Base-by-base conservation (phyloP, 495 filamentous ascomycete species). In the Aspergillus heteromorphus region DNA sequence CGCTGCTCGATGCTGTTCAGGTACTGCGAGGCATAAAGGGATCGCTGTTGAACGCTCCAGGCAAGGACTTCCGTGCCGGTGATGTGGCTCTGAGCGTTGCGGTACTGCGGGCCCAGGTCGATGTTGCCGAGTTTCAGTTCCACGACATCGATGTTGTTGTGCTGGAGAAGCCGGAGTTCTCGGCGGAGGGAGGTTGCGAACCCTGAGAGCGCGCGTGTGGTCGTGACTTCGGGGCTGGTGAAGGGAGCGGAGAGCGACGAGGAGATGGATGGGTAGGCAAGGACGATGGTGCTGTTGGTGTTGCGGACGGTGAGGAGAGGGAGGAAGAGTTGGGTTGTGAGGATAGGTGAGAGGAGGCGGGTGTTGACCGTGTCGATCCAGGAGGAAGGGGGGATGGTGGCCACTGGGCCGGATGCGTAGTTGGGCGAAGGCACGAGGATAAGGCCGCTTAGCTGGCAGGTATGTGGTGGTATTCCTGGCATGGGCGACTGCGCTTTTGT, bases 361-460 rank as follows among this genome's bases (percentile, higher is more conserved):
- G 87, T 88, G 73, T 96, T 96, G 60, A 97, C 79, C 13, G 87
- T 85, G 64, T 97, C 91, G 50, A 88, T 87, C 80, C 92, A 96
- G 56, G 81, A 79, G 17, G 86, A 87, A 0, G 88, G 82, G 8
- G 90, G 82, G 53, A 96, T 84, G 4, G 87, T 91, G 51, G 89
- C 89, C 38, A 96, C 84, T 1, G 88, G 87, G 3, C 86, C 85
- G 38, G 85, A 80, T 10, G 86, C 85, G 56, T 83, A 82, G 25
- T 86, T 77, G 17, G 69, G 62, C 2, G 76, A 77, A 7, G 79
- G 79, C 30, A 95, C 82, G 41, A 97, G 70, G 47, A 98, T 79
- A 21, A 97, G 73, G 20, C 88, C 88, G 29, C 83, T 81, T 48
- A 98, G 78, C 42, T 82, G 74, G 50, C 95, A 83, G 51, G 83